Evolutionary conservation across 2,329 filamentous ascomycete species (phyloP).

Genomic region (Ophiostoma pallidulum): DNA sequence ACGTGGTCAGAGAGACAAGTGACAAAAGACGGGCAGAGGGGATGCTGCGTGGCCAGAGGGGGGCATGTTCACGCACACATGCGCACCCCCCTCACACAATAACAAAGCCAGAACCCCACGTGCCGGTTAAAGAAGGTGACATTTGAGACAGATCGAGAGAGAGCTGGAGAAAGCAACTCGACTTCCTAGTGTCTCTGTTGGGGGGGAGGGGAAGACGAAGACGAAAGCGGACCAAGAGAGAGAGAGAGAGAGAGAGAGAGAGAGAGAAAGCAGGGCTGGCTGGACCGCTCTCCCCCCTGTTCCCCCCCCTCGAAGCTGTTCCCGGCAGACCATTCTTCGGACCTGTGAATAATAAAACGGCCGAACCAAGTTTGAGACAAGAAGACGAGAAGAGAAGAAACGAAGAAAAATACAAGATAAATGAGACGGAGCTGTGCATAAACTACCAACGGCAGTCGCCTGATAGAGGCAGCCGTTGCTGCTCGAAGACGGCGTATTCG

Average conservation of each 20-base stretch:
- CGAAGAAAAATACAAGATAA: too few relatives aligned
- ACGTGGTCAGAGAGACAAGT: background rate
- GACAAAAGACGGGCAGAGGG: background rate
- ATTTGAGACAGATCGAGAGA: background rate
- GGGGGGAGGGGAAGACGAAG: background rate
- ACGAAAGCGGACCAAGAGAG: background rate
- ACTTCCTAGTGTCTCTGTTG: conserved; percentile 1
- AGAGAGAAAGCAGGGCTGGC: too few relatives aligned
- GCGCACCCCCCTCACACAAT: background rate
- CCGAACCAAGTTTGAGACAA: too few relatives aligned
- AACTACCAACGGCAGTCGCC: too few relatives aligned
- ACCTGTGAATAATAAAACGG: too few relatives aligned
- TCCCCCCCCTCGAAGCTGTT: too few relatives aligned
- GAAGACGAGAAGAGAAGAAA: too few relatives aligned
- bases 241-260: background rate
- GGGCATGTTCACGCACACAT: background rate
- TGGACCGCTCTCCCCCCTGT: too few relatives aligned
- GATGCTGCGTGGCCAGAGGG: background rate
- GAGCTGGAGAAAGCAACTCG: background rate
- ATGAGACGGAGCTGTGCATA: too few relatives aligned
- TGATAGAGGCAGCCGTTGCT: too few relatives aligned
- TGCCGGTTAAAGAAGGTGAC: conserved; percentile 6
- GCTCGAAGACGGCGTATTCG: too few relatives aligned
- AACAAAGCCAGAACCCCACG: conserved; percentile 3
- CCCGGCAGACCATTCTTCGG: too few relatives aligned